Evolutionary conservation across 371 early-diverging fungal genomes (phyloP).

Genomic region (Lichtheimia ornata): DNA sequence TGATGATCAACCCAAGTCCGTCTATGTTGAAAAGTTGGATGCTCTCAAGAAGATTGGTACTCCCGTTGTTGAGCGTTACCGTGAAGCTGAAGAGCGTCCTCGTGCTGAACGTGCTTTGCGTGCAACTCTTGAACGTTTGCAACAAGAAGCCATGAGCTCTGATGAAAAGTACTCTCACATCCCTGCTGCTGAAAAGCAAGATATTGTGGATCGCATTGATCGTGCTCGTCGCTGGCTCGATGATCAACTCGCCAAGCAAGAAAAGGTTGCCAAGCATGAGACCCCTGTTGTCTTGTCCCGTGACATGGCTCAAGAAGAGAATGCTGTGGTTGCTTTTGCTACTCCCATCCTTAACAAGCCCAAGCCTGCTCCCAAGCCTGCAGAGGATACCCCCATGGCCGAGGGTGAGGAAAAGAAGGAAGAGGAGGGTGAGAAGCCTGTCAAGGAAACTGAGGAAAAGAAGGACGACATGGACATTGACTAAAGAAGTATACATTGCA

Average conservation of each 20-base stretch:
- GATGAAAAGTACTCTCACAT: conserved; percentile 92
- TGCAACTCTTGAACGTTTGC: conserved; percentile 73
- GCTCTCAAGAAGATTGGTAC: conserved; percentile 82
- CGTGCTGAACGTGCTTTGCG: conserved; percentile 79
- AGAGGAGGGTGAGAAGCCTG: conserved; percentile 15
- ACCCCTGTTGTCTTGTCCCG: conserved; percentile 69
- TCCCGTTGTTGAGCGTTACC: conserved; percentile 81
- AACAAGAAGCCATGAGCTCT: conserved; percentile 68
- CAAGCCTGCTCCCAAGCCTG: conserved; percentile 77
- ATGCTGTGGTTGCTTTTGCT: conserved; percentile 60
- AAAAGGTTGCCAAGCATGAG: conserved; percentile 73
- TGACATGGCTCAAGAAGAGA: conserved; percentile 79
- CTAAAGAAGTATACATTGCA: conserved; percentile 27
- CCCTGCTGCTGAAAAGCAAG: conserved; percentile 81
- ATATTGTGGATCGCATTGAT: conserved; percentile 73
- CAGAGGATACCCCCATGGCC: conserved; percentile 44
- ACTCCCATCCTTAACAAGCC: conserved; percentile 88
- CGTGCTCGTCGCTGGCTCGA: conserved; percentile 90
- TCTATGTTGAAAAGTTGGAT: conserved; percentile 82
- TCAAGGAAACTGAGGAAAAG: conserved; percentile 29
- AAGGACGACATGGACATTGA: conserved; percentile 74
- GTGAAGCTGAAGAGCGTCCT: conserved; percentile 87
- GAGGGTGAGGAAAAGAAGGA: conserved; percentile 42
- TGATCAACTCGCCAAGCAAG: conserved; percentile 75
- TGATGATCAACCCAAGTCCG: conserved; percentile 88